Percentiles rank a stretch among this genome's conserved stretches.
These are phyloP conservation scores for Wickerhamiella nectarea DNA, from an alignment of 805 yeast species.

Conservation along the genomic window DNA sequence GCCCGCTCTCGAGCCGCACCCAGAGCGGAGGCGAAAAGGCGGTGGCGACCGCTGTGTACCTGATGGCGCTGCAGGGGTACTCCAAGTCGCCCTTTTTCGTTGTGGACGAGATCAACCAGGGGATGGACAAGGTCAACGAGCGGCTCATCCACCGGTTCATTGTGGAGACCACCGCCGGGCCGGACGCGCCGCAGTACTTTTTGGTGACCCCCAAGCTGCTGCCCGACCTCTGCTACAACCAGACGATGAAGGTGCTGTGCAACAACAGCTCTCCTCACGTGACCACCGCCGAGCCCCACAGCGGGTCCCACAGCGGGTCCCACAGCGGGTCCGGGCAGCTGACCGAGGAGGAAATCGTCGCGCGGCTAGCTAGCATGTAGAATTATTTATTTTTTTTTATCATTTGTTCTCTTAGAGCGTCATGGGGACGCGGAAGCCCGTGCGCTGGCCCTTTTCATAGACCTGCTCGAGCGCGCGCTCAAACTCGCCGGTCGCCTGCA, in stretches of 20 bases:
- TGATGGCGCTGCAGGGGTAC: slow-evolving; percentile 80
- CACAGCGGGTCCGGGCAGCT: too few species aligned
- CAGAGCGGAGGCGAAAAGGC: slow-evolving; percentile 98
- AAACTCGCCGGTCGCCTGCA: slow-evolving; percentile 44
- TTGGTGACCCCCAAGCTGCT: slow-evolving; percentile 85
- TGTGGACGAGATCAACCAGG: slow-evolving; percentile 97
- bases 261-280: slow-evolving; percentile 1
- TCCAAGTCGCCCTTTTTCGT: slow-evolving; percentile 85
- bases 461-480: slow-evolving; percentile 50
- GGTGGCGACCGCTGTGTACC: slow-evolving; percentile 79
- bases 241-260: slow-evolving; percentile 55
- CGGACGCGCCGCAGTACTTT: slow-evolving; percentile 64
- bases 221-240: slow-evolving; percentile 62
- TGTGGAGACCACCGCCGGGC: slow-evolving; percentile 67
- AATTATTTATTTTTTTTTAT: not conserved
- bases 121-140: slow-evolving; percentile 93
- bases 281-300: not conserved
- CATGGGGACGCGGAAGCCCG: slow-evolving; percentile 24
- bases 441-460: slow-evolving; percentile 34
- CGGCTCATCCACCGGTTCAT: slow-evolving; percentile 70
- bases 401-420: not conserved
- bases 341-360: not conserved
- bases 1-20: slow-evolving; percentile 64
- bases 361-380: not conserved
- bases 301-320: too few species aligned